Percentiles rank a stretch among this genome's conserved stretches.
Evolutionary conservation across 805 yeast genomes (phyloP).

Genomic region (Zygosaccharomyces kombuchaensis): DNA sequence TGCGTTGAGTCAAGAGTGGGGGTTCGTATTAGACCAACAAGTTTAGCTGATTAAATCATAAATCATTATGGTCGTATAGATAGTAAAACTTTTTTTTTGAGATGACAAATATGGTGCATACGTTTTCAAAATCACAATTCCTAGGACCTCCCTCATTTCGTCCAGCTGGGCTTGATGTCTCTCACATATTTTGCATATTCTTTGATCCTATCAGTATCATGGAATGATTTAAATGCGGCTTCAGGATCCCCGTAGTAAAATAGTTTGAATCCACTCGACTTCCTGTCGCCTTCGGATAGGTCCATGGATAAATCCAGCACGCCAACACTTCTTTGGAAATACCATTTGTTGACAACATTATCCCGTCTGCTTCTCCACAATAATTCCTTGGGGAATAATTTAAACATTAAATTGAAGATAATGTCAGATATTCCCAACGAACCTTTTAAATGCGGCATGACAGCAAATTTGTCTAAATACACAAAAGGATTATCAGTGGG

Average conservation of each 20-base stretch:
- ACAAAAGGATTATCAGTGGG: conserved; percentile 45
- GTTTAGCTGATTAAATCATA: background rate
- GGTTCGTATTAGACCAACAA: conserved; percentile 17
- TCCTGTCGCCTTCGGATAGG: conserved; percentile 32
- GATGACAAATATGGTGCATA: background rate
- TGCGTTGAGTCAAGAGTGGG: conserved; percentile 32
- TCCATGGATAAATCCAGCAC: conserved; percentile 46
- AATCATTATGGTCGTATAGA: background rate
- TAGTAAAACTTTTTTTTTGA: background rate
- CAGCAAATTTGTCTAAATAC: conserved; percentile 92
- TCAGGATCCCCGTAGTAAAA: conserved; percentile 41
- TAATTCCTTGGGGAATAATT: conserved; percentile 63
- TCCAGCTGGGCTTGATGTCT: conserved; percentile 37
- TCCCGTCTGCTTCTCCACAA: conserved; percentile 85
- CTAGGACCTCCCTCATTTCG: conserved; percentile 7
- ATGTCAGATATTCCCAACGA: conserved; percentile 91
- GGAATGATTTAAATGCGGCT: conserved; percentile 17
- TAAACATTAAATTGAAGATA: conserved; percentile 73
- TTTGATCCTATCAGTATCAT: conserved; percentile 18
- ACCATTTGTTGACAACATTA: conserved; percentile 97
- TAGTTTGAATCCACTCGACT: conserved; percentile 34
- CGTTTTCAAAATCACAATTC: background rate
- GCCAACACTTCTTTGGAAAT: conserved; percentile 84
- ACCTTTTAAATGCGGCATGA: conserved; percentile 77
- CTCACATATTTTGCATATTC: conserved; percentile 31